Conservation (phyloP, 768 basidiomycete species). For the Tulasnella sp. region DNA sequence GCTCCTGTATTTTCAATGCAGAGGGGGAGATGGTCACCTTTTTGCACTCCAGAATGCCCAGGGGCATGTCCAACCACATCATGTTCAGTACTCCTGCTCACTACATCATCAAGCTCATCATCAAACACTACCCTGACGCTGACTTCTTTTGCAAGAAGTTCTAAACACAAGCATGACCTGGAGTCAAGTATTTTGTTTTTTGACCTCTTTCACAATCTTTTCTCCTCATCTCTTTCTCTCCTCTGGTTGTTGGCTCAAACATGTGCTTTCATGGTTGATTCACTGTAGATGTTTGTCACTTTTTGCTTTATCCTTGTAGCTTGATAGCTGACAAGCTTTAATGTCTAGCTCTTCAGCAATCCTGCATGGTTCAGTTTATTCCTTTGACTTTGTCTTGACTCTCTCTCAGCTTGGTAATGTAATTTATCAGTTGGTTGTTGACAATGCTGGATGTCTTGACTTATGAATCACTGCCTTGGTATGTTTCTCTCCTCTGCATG, state of each 20-base stretch:
- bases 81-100: constrained; percentile 19
- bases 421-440: background rate
- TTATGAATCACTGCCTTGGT: background rate
- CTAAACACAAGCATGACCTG: background rate
- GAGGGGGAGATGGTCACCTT: constrained; percentile 19
- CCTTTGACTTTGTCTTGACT: background rate
- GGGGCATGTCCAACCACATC: constrained; percentile 16
- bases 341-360: background rate
- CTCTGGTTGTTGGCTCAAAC: background rate
- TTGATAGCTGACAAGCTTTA: background rate
- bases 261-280: background rate
- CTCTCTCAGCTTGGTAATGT: background rate
- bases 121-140: constrained; percentile 14
- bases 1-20: constrained; percentile 17
- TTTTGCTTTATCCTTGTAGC: background rate
- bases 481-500: background rate
- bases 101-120: constrained; percentile 14
- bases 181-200: background rate
- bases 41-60: constrained; percentile 10
- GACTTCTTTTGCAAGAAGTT: constrained; percentile 13
- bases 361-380: background rate
- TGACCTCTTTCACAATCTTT: background rate
- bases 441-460: background rate
- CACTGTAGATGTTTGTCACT: background rate
- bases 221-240: background rate